Evolutionary conservation across 306 rosid species (phyloP).

Genomic region (Dryas alaskensis): DNA sequence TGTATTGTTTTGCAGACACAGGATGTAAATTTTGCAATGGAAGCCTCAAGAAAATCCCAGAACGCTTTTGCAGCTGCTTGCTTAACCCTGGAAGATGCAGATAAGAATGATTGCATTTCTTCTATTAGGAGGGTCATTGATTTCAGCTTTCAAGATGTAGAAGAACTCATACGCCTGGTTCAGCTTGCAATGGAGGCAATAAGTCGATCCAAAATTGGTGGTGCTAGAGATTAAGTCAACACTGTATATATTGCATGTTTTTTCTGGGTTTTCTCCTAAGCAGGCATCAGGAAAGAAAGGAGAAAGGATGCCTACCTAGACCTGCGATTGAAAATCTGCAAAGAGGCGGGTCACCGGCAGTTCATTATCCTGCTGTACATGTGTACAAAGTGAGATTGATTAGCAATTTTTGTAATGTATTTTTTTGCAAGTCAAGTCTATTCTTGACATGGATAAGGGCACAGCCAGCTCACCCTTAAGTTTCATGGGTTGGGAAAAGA

Average conservation of each 20-base stretch:
- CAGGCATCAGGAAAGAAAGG: conserved; percentile 38
- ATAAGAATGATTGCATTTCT: conserved; percentile 43
- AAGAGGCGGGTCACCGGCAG: conserved; percentile 35
- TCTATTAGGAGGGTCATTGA: conserved; percentile 61
- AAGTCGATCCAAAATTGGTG: conserved; percentile 54
- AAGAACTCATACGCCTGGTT: conserved; percentile 60
- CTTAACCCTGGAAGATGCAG: conserved; percentile 44
- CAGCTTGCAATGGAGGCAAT: conserved; percentile 52
- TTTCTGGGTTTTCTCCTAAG: conserved; percentile 31
- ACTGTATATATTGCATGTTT: conserved; percentile 50
- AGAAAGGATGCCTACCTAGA: conserved; percentile 29
- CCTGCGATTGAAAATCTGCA: conserved; percentile 40
- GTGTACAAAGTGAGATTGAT: conserved; percentile 77
- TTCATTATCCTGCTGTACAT: conserved; percentile 57
- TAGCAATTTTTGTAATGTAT: conserved; percentile 55
- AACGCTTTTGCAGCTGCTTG: conserved; percentile 47
- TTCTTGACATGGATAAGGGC: conserved; percentile 51
- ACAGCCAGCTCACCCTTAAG: conserved; percentile 40
- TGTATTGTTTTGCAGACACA: conserved; percentile 51
- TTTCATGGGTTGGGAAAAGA: conserved; percentile 48
- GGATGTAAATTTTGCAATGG: conserved; percentile 63
- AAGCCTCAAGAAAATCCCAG: conserved; percentile 64
- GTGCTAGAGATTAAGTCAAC: conserved; percentile 56
- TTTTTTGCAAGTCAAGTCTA: conserved; percentile 36
- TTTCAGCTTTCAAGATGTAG: conserved; percentile 83